These are phyloP conservation scores for Pyrenula massariospora DNA, from an alignment of 495 filamentous ascomycete genomes.

Conservation along the genomic window DNA sequence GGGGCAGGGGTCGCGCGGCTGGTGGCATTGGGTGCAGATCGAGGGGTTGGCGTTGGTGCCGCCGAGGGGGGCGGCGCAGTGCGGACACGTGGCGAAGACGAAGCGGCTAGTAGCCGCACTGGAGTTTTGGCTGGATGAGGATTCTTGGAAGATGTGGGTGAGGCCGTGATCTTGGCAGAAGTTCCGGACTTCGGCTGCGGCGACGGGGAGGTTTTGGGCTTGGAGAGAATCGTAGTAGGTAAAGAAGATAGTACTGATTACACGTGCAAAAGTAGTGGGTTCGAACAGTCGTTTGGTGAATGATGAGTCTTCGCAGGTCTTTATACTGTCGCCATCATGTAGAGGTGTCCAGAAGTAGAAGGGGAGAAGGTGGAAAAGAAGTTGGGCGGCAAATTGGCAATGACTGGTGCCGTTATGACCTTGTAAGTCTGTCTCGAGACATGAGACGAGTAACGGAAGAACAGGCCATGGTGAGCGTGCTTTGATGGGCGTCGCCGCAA, in stretches of 20 bases:
- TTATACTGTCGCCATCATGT: constrained; percentile 1
- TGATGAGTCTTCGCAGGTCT: constrained; percentile 3
- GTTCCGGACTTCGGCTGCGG: constrained; percentile 59
- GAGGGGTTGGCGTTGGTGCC: constrained; percentile 11
- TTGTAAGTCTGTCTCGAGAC: background rate
- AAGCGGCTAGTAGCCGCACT: constrained; percentile 10
- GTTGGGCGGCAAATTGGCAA: constrained; percentile 33
- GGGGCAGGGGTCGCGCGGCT: constrained; percentile 29
- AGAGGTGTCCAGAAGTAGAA: constrained; percentile 14
- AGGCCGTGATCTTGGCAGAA: constrained; percentile 41
- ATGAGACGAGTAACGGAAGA: background rate
- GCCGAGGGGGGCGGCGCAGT: background rate
- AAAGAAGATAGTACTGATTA: constrained; percentile 37
- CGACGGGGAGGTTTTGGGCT: constrained; percentile 49
- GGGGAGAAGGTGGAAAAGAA: constrained; percentile 31
- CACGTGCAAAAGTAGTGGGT: constrained; percentile 5
- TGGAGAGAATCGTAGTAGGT: constrained; percentile 56
- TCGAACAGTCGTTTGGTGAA: constrained; percentile 17
- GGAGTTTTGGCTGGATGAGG: constrained; percentile 31
- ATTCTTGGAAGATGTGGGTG: constrained; percentile 49
- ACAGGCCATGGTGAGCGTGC: background rate
- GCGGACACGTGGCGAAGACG: constrained; percentile 31
- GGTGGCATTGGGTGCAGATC: constrained; percentile 34
- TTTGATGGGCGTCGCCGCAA: background rate
- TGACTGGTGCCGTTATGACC: constrained; percentile 9